Evolutionary conservation across 2,329 filamentous ascomycete genomes (phyloP), one percentile per base, ranked within the genome.

Genomic region (Colletotrichum lupini): DNA sequence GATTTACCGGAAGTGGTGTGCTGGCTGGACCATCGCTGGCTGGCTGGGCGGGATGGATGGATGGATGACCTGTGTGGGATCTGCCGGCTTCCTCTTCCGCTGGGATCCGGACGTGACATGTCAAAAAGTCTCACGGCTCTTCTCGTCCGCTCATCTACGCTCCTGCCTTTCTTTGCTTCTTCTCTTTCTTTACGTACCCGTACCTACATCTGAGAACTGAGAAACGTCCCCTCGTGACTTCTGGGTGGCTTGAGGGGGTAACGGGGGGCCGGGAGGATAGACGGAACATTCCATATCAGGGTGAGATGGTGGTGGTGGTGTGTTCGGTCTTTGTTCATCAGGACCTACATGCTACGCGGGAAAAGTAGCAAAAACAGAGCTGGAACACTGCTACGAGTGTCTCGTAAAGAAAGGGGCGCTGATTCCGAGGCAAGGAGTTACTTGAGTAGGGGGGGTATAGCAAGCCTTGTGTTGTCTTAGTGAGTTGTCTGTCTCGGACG

Each of bases 401-500:
- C 60, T 63, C 60, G 60, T 19, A 19, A 49, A 11, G 19, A 22
- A 49, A 49, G 42, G 19, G 42, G 42, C 7, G 42, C 42, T 22
- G 16, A 19, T 49, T 49, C 42, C 42, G 42, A 49, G 42, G 19
- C 16, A 49, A 49, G 19, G 19, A 22, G 42, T 19, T n/a, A 49
- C 37, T 19, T 19, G 37, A 19, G 14, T 19, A 42, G 37, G 42
- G 42, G 37, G 42, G 42, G 42, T 49, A 49, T 4, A 22, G 42
- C 42, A n/a, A 49, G 19, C 19, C 42, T 49, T 49, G 42, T 49
- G 7, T 30, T 32, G 49, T 32, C 28, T 37, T 58, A 52, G 63
- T 56, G 63, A 46, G 56, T 19, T 63, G 60, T 66, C 52, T 65
- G 62, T 65, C 62, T 65, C 63, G 63, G 63, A 58, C 49, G 30